Conservation (phyloP, 371 early-diverging fungal species). For the Smittium mucronatum region DNA sequence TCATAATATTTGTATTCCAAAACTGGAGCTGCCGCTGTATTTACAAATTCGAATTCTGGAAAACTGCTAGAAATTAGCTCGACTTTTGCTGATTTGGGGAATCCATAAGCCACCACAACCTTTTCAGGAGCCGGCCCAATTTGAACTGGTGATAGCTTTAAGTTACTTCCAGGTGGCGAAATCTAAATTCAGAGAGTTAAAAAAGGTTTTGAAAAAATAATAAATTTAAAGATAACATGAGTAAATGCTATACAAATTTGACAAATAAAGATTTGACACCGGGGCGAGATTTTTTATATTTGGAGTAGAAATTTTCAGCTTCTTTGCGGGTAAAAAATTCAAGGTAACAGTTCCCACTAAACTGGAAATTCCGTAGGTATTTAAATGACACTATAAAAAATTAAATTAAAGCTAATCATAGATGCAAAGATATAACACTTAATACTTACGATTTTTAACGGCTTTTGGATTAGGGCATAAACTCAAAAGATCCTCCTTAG, state of each 20-base stretch:
- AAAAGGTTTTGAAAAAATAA: background rate
- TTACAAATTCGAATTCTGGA: constrained; percentile 5
- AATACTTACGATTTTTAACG: background rate
- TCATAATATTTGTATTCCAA: background rate
- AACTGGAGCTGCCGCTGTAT: background rate
- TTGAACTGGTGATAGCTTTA: background rate
- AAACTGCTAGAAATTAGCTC: background rate
- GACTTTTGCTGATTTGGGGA: background rate
- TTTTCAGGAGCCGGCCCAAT: background rate
- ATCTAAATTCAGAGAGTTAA: background rate
- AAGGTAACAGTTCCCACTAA: constrained; percentile 5
- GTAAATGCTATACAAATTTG: background rate
- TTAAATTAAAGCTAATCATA: background rate
- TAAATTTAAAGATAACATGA: background rate
- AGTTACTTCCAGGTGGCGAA: background rate
- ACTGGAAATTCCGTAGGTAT: background rate
- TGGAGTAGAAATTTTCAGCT: constrained; percentile 2
- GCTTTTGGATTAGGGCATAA: background rate
- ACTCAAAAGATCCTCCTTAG: background rate
- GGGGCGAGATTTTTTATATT: background rate
- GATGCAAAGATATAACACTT: background rate
- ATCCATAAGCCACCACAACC: constrained; percentile 1
- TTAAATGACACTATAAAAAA: constrained; percentile 5
- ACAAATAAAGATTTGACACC: background rate
- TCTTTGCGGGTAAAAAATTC: constrained; percentile 1